Base-by-base conservation (phyloP, 371 early-diverging fungal genomes). In the Umbelopsis sp. region DNA sequence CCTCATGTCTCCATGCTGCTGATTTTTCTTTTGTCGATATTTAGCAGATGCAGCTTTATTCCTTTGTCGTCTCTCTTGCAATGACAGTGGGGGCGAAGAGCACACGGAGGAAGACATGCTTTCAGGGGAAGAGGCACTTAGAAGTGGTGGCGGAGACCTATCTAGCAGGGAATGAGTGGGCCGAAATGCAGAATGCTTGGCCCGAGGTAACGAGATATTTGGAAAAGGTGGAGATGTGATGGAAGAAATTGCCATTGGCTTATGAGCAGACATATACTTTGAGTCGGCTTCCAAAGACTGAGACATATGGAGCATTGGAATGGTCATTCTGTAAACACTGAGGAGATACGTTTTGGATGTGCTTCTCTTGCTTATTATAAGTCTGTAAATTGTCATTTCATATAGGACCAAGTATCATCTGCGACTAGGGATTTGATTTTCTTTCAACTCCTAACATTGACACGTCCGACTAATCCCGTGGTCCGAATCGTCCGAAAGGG, bases 21-120 rank as follows among this genome's bases (percentile, higher is more conserved):
- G 75, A 52, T 87, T 87, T 71, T 87, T 88, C 71, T 88, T 88
- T 38, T 84, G 86, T 29, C 89, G 73, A 66, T 88, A 88, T 70
- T 88, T 88, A 10, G 89, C 87, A 12, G 89, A 88, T 1, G 89
- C 89, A 12, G 85, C 79, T 66, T 88, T 88, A 72, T 88, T 88
- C 29, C 89, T 76, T 14, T 83, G 80, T 4, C 87, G 81, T 22
- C 87, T 72, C 68, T 88, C 88, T 10, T 79, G 75, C 14, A 86
- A 66, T 0, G 89, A 84, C 12, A 87, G 71, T 0, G 86, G 77
- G n/a, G 74, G 46, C 14, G 65, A 32, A 46, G 71, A 53, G 22
- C 62, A 70, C 48, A 64, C 69, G 14, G 74, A 72, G 20, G 69
- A 65, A 22, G 57, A 38, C 7, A 38, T 25, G 38, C 48, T 65